A percentile compares a stretch with the other conserved stretches of the same genome.
These are phyloP conservation scores for Stagonosporopsis vannaccii DNA, from an alignment of 2,329 filamentous ascomycete genomes.

Conservation along the genomic window DNA sequence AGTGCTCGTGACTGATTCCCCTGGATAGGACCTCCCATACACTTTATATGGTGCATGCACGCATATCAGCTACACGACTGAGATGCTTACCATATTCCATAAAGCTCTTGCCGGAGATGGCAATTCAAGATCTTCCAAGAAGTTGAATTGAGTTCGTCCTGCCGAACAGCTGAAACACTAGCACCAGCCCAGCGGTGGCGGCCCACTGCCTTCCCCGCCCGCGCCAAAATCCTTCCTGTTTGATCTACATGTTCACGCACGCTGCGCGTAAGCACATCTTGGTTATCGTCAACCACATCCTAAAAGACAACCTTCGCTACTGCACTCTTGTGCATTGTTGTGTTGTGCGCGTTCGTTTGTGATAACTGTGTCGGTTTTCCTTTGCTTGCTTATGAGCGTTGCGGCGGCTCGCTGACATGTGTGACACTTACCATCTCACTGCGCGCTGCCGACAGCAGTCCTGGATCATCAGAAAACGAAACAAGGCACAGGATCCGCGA, in stretches of 20 bases:
- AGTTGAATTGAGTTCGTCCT: not conserved
- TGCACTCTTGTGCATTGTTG: not conserved
- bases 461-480: not conserved
- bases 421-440: not conserved
- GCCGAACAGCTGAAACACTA: not conserved
- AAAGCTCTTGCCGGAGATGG: too few relatives aligned
- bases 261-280: not conserved
- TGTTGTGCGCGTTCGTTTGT: too few relatives aligned
- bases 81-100: too few relatives aligned
- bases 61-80: too few relatives aligned
- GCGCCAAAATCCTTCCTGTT: not conserved
- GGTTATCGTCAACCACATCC: not conserved
- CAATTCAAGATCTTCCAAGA: not conserved
- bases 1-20: too few relatives aligned
- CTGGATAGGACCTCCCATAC: too few relatives aligned
- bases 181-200: not conserved
- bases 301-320: not conserved
- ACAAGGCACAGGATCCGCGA: not conserved
- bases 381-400: too few relatives aligned
- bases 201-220: not conserved
- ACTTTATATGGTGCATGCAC: too few relatives aligned
- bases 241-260: not conserved
- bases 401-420: not conserved
- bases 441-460: not conserved
- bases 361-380: too few relatives aligned